Evolutionary conservation across 2,329 filamentous ascomycete species (phyloP), one percentile per base, ranked within the genome.

Genomic region (Aspergillus bombycis): DNA sequence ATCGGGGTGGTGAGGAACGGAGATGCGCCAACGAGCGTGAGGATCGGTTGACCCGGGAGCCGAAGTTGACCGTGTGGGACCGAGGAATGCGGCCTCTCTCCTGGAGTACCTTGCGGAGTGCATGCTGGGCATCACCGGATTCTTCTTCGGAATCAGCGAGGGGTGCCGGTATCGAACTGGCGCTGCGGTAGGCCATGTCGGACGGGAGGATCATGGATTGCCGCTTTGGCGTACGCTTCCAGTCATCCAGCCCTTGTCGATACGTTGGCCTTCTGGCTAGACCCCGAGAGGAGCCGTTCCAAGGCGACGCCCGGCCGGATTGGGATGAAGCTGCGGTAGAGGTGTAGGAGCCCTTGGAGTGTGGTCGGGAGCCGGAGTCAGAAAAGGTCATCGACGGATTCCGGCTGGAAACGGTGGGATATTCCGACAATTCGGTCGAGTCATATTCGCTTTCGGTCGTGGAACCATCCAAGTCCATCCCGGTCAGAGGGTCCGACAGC

Each of bases 51-150:
- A 70, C 67, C 34, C 66, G 75, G 61, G 66, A 67, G 52, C 65
- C 72, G 69, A 74, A 77, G 52, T 72, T 67, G 43, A 74, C 68
- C 4, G 70, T 70, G 5, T 74, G 70, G 9, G 73, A 72, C 43
- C 71, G 62, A 8, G 70, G 61, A 19, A 70, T 70, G 14, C 74
- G 68, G 34, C 71, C 69, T 50, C 73, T 73, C 11, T 72, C 74
- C 62, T 77, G 77, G 21, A 83, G 73, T 3, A 83, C 78, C 62
- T 82, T 78, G 41, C 81, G 79, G 36, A 83, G 72, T 8, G 81
- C 81, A 68, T 81, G 78, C 64, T 82, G 80, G 23, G 81, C 82
- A 71, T 83, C 74, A 19, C 78, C 78, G 23, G 71, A 74, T 26
- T 77, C 74, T 12, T 74, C 73, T 1, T 75, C 71, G 1, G 70